These are phyloP conservation scores for Neofusicoccum laricinum DNA, from an alignment of 2,329 filamentous ascomycete species.

Conservation along the genomic window DNA sequence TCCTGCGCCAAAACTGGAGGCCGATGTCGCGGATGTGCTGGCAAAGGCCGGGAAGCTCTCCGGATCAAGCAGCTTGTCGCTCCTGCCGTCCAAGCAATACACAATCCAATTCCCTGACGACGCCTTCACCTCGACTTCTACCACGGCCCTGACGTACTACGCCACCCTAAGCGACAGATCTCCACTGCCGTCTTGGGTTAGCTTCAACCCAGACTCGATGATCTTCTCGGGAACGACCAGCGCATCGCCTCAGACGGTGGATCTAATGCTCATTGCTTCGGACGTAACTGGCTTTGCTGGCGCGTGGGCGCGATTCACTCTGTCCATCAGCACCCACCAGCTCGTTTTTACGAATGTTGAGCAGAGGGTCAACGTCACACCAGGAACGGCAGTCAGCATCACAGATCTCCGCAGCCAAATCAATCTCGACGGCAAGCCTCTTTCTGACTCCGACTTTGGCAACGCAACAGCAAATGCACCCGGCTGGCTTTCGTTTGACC, in stretches of 20 bases:
- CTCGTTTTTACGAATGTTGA: conserved; percentile 59
- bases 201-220: conserved; percentile 64
- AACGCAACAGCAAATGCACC: conserved; percentile 57
- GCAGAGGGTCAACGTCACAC: conserved; percentile 30
- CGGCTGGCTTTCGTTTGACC: conserved; percentile 67
- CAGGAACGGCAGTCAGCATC: conserved; percentile 31
- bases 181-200: conserved; percentile 81
- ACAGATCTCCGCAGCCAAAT: conserved; percentile 30
- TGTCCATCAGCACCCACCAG: conserved; percentile 69
- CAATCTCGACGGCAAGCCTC: conserved; percentile 36
- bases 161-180: conserved; percentile 73
- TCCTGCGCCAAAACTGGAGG: conserved; percentile 52
- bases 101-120: conserved; percentile 42
- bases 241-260: conserved; percentile 69
- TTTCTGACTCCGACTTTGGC: conserved; percentile 50
- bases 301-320: conserved; percentile 62
- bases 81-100: conserved; percentile 36
- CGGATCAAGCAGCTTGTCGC: conserved; percentile 55
- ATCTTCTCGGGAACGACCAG: conserved; percentile 68
- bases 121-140: conserved; percentile 59
- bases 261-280: conserved; percentile 71
- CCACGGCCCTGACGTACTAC: conserved; percentile 65
- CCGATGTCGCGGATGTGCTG: conserved; percentile 59
- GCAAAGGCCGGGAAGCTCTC: conserved; percentile 56
- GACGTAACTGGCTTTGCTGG: conserved; percentile 77